Percentiles rank a stretch among this genome's conserved stretches.
Conservation (phyloP, 768 basidiomycete genomes). For the Suillus variegatus region DNA sequence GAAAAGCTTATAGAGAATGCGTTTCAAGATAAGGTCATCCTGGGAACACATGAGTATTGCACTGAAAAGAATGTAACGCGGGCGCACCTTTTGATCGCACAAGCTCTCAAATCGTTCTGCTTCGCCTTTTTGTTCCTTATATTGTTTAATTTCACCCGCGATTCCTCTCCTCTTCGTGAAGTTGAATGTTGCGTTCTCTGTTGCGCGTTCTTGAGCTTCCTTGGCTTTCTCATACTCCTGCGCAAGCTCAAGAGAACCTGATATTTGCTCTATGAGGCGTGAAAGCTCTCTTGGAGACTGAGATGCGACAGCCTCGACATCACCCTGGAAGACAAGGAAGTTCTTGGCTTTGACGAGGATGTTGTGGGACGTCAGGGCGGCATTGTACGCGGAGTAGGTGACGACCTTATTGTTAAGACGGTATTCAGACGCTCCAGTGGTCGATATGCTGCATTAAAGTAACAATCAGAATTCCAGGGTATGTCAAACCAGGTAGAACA, state of each 20-base stretch:
- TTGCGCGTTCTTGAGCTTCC: conserved; percentile 83
- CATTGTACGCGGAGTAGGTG: conserved; percentile 87
- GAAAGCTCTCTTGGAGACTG: conserved; percentile 91
- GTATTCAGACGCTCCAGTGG: conserved; percentile 88
- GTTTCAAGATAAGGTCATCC: conserved; percentile 81
- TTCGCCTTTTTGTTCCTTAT: conserved; percentile 95
- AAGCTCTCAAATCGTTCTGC: conserved; percentile 85
- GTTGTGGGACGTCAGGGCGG: conserved; percentile 84
- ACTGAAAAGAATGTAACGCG: not conserved
- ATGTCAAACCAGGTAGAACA: conserved; percentile 33
- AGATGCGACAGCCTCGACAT: conserved; percentile 96
- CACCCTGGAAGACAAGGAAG: conserved; percentile 98
- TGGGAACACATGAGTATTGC: conserved; percentile 31
- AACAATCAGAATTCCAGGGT: not conserved
- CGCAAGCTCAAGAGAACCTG: conserved; percentile 89
- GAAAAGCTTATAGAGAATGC: conserved; percentile 85
- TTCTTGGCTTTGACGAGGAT: conserved; percentile 99
- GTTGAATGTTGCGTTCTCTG: conserved; percentile 92
- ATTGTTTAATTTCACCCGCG: conserved; percentile 93
- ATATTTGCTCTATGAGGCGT: conserved; percentile 92
- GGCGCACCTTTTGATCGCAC: conserved; percentile 67
- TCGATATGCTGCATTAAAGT: conserved; percentile 66
- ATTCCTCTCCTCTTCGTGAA: conserved; percentile 94
- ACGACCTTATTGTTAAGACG: conserved; percentile 79
- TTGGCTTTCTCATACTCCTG: conserved; percentile 89